Evolutionary conservation across 2,329 filamentous ascomycete species (phyloP), one percentile per base, ranked within the genome.

Genomic region (Podosphaera xanthii): DNA sequence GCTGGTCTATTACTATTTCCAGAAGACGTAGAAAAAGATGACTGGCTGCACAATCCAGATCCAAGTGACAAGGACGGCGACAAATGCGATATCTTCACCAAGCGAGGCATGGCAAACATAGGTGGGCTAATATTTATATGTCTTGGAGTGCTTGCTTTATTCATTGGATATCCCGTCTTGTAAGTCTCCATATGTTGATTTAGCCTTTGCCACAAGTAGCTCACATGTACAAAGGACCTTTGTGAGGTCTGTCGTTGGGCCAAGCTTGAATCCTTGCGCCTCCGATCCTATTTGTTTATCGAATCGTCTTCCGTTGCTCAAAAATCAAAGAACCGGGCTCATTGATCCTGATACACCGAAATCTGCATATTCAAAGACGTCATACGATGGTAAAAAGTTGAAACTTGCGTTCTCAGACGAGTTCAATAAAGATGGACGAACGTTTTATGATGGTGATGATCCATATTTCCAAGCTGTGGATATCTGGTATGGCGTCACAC

Each of bases 21-120:
- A 0, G 81, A 86, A 67, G 83, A 86, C 66, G 79, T 85, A 31
- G 83, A 87, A 68, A 84, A 84, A 65, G 83, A 87, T 67, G 83
- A 87, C 66, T 83, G 79, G 63, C 66, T 87, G 62, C 83, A 87
- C 67, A 85, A 86, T 64, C 83, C 83, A 0, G 81, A 83, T 65
- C 79, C 81, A 0, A 76, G 77, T 58, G 82, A 85, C 54, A 78
- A 77, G 63, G 75, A 81, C 48, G 71, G 75, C 57, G 74, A 77
- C 53, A 78, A 82, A 63, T 82, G 81, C 64, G 78, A 84, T 66
- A 73, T 86, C 48, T 86, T 79, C 68, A 83, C 78, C 46, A 77
- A 72, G 62, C 73, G 83, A 72, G 83, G 82, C 52, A 63, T 83
- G 9, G 68, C 79, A 58, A 86, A 87, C 65, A 65, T 86, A 36